These are phyloP conservation scores for Corynascus novoguineensis DNA, from an alignment of 495 filamentous ascomycete species.

Conservation along the genomic window DNA sequence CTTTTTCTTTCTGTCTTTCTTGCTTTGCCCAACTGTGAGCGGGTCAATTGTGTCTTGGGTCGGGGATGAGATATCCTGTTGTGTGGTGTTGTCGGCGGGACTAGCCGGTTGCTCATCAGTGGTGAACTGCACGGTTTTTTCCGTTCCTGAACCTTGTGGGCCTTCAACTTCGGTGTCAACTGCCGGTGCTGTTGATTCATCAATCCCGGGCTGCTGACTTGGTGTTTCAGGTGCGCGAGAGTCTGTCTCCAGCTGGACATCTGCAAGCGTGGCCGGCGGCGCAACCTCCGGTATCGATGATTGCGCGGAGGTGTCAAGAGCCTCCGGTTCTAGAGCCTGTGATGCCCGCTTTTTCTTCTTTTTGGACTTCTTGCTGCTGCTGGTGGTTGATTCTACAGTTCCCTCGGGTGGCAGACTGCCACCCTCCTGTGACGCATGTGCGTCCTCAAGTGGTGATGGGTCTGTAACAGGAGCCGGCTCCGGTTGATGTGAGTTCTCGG, in stretches of 20 bases:
- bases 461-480: neutral
- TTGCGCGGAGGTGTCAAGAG: neutral
- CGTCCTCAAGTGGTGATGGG: neutral
- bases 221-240: neutral
- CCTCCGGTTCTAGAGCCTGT: neutral
- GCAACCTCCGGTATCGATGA: neutral
- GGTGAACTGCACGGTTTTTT: constrained; percentile 1
- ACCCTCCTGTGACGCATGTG: neutral
- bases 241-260: neutral
- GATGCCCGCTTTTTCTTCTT: constrained; percentile 9
- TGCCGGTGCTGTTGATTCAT: neutral
- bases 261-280: neutral
- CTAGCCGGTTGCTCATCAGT: neutral
- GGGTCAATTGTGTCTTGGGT: constrained; percentile 10
- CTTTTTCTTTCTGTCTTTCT: constrained; percentile 34
- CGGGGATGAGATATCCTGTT: neutral
- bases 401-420: neutral
- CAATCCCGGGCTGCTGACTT: neutral
- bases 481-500: neutral
- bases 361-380: constrained; percentile 23
- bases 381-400: neutral
- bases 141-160: neutral
- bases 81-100: neutral
- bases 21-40: constrained; percentile 4
- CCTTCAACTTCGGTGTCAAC: neutral